These are phyloP conservation scores for Wilcoxina mikolae DNA, from an alignment of 495 filamentous ascomycete species.

Conservation along the genomic window DNA sequence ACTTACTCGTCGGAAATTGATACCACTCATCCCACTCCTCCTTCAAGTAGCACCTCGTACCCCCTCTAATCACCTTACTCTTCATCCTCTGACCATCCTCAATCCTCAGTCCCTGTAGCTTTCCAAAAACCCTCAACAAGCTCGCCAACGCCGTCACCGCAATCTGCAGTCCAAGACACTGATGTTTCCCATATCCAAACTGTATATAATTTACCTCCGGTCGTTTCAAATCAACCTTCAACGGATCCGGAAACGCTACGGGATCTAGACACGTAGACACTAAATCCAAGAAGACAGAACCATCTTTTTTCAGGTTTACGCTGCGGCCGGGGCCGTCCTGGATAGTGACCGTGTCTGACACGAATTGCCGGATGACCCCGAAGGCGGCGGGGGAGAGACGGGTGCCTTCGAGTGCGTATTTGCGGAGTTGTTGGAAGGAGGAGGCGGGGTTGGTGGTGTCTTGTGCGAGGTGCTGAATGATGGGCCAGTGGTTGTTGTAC, in stretches of 20 bases:
- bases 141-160: neutral
- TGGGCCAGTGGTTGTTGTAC: slow-evolving; percentile 16
- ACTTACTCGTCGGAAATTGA: neutral
- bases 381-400: slow-evolving; percentile 11
- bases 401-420: slow-evolving; percentile 16
- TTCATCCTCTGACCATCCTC: neutral
- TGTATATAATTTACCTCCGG: neutral
- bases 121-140: neutral
- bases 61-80: neutral
- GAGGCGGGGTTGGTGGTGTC: slow-evolving; percentile 3
- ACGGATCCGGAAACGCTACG: neutral
- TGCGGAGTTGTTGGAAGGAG: slow-evolving; percentile 9
- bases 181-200: neutral
- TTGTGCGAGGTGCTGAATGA: slow-evolving; percentile 11
- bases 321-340: neutral
- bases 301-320: neutral
- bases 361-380: neutral
- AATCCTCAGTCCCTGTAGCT: neutral
- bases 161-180: neutral
- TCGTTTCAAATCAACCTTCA: neutral
- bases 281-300: neutral
- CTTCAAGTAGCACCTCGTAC: neutral
- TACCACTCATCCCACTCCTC: neutral
- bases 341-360: neutral
- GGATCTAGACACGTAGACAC: neutral